Percentiles rank a stretch among this genome's conserved stretches.
phyloP scores from a whole-genome alignment of 2,329 filamentous ascomycete genomes.

The Penicillium sp. region DNA sequence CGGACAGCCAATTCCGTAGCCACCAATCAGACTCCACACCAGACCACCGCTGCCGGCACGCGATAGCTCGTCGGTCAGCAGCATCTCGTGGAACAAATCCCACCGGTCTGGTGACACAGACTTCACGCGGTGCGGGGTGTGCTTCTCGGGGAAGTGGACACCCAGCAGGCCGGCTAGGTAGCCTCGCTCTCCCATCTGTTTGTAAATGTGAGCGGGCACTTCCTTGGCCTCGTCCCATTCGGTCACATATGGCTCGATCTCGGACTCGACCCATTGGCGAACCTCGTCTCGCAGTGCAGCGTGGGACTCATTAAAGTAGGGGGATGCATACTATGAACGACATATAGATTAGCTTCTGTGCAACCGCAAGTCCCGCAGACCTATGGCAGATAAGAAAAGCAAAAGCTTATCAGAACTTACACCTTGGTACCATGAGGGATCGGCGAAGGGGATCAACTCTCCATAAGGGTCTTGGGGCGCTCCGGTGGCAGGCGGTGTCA shows the following conservation, averaged over 20 bases:
- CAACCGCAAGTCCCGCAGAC: neutral
- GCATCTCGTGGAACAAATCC: conserved; percentile 98
- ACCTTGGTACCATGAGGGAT: conserved; percentile 92
- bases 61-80: conserved; percentile 91
- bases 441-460: conserved; percentile 82
- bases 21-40: conserved; percentile 94
- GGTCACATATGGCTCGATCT: conserved; percentile 84
- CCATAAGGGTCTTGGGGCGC: conserved; percentile 83
- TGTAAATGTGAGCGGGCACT: conserved; percentile 86
- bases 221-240: conserved; percentile 97
- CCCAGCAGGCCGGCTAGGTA: conserved; percentile 91
- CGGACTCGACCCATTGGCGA: conserved; percentile 84
- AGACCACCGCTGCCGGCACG: conserved; percentile 86
- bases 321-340: conserved; percentile 74
- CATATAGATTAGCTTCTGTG: conserved; percentile 9
- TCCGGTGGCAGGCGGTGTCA: conserved; percentile 51
- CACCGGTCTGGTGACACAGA: conserved; percentile 83
- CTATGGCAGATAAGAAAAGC: conserved; percentile 16
- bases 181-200: conserved; percentile 88
- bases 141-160: conserved; percentile 70
- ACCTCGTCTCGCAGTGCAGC: conserved; percentile 86
- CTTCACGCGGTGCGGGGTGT: conserved; percentile 68
- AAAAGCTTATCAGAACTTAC: conserved; percentile 52
- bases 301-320: conserved; percentile 94
- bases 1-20: conserved; percentile 92